Base-by-base conservation (phyloP, 805 yeast genomes). In the Starmerella tilneyi region DNA sequence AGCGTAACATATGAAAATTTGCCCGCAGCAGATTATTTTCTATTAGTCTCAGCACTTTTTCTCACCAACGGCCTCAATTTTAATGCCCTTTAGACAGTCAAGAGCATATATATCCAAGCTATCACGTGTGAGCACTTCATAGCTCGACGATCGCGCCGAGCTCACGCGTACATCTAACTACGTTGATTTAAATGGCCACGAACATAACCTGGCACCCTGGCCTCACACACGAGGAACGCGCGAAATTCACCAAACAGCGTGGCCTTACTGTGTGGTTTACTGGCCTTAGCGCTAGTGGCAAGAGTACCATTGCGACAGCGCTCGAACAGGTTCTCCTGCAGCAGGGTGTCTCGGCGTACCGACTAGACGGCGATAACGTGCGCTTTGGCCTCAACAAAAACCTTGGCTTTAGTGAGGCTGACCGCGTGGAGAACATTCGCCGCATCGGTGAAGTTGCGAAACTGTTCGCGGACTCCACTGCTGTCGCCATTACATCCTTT, bases 131-230 rank as follows among this genome's bases (percentile, higher is more conserved):
- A n/a, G n/a, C n/a, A n/a, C n/a, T n/a, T n/a, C n/a, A n/a, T n/a
- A n/a, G n/a, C n/a, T n/a, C n/a, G n/a, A n/a, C n/a, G n/a, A n/a
- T n/a, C n/a, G n/a, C n/a, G n/a, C n/a, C n/a, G n/a, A n/a, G n/a
- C n/a, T n/a, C n/a, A n/a, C n/a, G n/a, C n/a, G n/a, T n/a, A n/a
- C n/a, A n/a, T n/a, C n/a, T n/a, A n/a, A n/a, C n/a, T n/a, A n/a
- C n/a, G n/a, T n/a, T n/a, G n/a, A 33, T 8, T 13, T n/a, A 31
- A 55, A 89, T 89, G 96, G 92, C 96, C 54, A 80, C 95, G 33
- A 89, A 89, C 62, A 85, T 89, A 64, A 86, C 96, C 54, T 89
- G 97, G 96, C 96, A 89, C 68, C 78, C 76, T 56, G 89, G 92
- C 60, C 69, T 89, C 56, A 79, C 92, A 19, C 85, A 81, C 64